Base-by-base conservation (phyloP, 2,329 filamentous ascomycete species). In the Hyphodiscus sp. region DNA sequence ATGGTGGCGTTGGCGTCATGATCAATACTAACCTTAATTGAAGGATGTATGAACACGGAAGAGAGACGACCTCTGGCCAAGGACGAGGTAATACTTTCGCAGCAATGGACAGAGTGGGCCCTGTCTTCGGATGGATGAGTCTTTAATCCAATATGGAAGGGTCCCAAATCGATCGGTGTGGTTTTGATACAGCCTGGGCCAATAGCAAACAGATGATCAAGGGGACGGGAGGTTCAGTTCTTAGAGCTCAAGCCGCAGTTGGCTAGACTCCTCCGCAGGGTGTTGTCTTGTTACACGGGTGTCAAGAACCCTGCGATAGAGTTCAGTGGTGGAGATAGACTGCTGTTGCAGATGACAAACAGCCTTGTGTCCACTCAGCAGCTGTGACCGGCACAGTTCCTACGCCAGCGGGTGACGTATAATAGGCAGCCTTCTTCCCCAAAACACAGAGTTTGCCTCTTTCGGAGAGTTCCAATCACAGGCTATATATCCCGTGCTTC, bases 1-100 rank as follows among this genome's bases (percentile, higher is more conserved):
- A 91, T 19, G 86, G 84, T 52, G 89, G 86, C 49, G 88, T 91
- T 20, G 87, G 87, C 56, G 84, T 83, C 87, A 90, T 89, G 53
- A 59, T 61, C 23, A 52, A 60, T 57, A 52, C 58, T 50, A 49
- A 57, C 56, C 49, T 38, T 56, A 41, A 55, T 52, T 50, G 45
- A 47, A 47, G 49, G 52, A 54, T 51, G 45, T 41, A 54, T 53
- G 55, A 47, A 50, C 47, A 49, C 49, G 41, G 45, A 23, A 30
- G 51, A 56, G 45, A 57, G 43, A 51, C 26, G 45, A 52, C 33
- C 33, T 38, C 8, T n/a, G 45, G 29, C 49, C 48, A 54, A n/a
- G 47, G 54, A 20, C 33, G 52, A 48, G 23, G 30, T 52, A 52
- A 38, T 50, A 52, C 51, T 48, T 56, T 50, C 53, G 55, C 50